phyloP scores from a whole-genome alignment of 139 green algal genomes.

The Closterium sp. region DNA sequence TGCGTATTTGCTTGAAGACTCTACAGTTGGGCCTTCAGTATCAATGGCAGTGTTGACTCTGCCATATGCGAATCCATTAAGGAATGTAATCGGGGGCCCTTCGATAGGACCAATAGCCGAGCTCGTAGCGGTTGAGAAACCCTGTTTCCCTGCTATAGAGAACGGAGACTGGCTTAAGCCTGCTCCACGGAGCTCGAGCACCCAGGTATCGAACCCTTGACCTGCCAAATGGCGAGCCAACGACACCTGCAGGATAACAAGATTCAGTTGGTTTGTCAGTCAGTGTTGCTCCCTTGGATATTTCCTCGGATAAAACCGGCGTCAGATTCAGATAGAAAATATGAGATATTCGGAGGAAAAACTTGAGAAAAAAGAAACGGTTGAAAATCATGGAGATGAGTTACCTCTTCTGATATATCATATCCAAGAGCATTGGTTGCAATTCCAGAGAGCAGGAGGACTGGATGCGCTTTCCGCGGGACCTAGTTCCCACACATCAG shows the following conservation, averaged over 20 bases:
- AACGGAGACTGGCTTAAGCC: constrained; percentile 38
- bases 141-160: background rate
- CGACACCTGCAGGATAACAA: constrained; percentile 36
- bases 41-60: background rate
- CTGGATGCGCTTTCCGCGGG: constrained; percentile 10
- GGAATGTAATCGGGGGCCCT: background rate
- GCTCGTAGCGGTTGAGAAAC: background rate
- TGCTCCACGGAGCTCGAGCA: constrained; percentile 40
- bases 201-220: constrained; percentile 53
- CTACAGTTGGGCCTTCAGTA: background rate
- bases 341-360: background rate
- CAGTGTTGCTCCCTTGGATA: background rate
- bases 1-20: background rate
- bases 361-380: background rate
- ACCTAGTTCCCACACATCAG: background rate
- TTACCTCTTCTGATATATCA: constrained; percentile 28
- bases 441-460: constrained; percentile 30
- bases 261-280: background rate
- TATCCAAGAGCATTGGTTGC: constrained; percentile 35
- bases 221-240: constrained; percentile 37
- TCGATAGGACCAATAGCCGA: background rate
- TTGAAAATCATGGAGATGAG: background rate
- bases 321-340: background rate
- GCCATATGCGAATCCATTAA: background rate
- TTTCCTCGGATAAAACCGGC: background rate